Evolutionary conservation across 2,329 filamentous ascomycete genomes (phyloP).

Genomic region (Calonectria henricotiae): DNA sequence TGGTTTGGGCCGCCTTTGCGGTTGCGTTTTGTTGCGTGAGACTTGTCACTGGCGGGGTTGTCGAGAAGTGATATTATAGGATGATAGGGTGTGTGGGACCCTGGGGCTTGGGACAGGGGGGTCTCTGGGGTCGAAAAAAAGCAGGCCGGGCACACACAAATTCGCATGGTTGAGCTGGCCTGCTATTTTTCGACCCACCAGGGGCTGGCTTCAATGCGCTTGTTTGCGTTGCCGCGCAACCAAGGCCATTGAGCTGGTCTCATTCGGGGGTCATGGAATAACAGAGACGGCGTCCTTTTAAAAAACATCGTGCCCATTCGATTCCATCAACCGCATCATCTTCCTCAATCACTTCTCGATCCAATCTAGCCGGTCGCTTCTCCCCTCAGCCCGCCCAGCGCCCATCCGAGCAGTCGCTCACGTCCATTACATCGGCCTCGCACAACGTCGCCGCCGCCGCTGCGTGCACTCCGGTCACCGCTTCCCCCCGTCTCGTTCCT

Average conservation of each 20-base stretch:
- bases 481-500: slow-evolving; percentile 37
- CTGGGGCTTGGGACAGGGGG: slow-evolving; percentile 12
- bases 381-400: slow-evolving; percentile 33
- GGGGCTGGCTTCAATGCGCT: too few relatives aligned
- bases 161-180: neutral
- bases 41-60: slow-evolving; percentile 19
- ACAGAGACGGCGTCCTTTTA: slow-evolving; percentile 51
- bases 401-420: slow-evolving; percentile 37
- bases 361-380: slow-evolving; percentile 39
- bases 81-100: slow-evolving; percentile 22
- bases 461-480: slow-evolving; percentile 42
- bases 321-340: slow-evolving; percentile 32
- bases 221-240: too few relatives aligned
- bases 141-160: too few relatives aligned
- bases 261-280: slow-evolving; percentile 46
- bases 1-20: slow-evolving; percentile 26
- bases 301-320: slow-evolving; percentile 54
- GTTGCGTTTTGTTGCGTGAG: slow-evolving; percentile 28
- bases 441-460: slow-evolving; percentile 31
- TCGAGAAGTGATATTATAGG: neutral
- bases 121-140: neutral
- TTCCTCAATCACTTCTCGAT: slow-evolving; percentile 49
- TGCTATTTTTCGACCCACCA: neutral
- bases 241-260: slow-evolving; percentile 42
- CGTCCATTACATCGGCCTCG: slow-evolving; percentile 31